Evolutionary conservation across 768 basidiomycete genomes (phyloP), one percentile per base, ranked within the genome.

Genomic region (Lenzites betulinus): DNA sequence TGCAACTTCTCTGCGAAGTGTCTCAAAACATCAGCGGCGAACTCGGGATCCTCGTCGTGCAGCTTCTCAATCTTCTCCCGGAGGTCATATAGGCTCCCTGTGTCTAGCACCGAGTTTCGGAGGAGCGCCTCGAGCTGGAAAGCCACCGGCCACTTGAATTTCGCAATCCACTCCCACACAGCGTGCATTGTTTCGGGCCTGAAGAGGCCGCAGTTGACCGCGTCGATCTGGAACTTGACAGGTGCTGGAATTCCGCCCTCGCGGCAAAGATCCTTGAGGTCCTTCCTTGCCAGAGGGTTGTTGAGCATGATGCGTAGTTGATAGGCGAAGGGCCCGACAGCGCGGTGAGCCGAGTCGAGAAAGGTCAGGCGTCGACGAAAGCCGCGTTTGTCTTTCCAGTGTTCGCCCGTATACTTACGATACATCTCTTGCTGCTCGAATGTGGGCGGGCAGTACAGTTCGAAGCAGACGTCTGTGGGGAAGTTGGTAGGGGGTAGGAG

Each of bases 121-220:
- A 93, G 70, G 15, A 92, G 74, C 0, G 84, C 81, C 68, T 90
- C 90, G 23, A 92, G 75, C 70, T 94, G 92, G 69, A 92, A 93
- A 1, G 86, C 87, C 30, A 91, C 78, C 2, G 76, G 72, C 89
- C 89, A 92, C 12, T 81, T 77, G 48, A 87, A 78, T 3, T 66
- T 70, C 28, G 69, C 70, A 43, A 89, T 66, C 73, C 78, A 78
- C 16, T 66, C 68, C 15, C 76, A 73, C 7, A 89, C 68, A 9
- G 70, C 72, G 55, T 78, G 71, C 7, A 92, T 76, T 5, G 74
- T 72, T 60, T 74, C 81, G 11, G 67, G 64, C 0, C 74, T 65
- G 67, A 89, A 93, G 61, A 90, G 86, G 0, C 71, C 75, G 49
- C 73, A 76, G 4, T 74, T 65, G 7, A 69, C 67, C 3, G 86